Evolutionary conservation across 495 filamentous ascomycete species (phyloP).

Genomic region (Patellaria atrata): DNA sequence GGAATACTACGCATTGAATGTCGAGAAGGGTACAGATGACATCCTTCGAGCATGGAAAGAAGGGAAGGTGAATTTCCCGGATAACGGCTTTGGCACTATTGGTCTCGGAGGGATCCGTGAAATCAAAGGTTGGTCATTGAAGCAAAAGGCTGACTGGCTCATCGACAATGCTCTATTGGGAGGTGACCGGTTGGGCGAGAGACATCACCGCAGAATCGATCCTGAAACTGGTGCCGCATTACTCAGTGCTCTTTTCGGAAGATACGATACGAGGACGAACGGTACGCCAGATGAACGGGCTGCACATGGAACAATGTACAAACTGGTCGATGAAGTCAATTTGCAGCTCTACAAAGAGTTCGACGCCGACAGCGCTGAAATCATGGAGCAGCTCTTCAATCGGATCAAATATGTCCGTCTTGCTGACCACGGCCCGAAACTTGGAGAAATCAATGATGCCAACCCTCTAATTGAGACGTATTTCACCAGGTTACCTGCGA

Average conservation of each 20-base stretch:
- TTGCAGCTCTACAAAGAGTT: constrained; percentile 81
- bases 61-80: constrained; percentile 35
- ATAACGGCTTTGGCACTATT: constrained; percentile 29
- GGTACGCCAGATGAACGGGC: constrained; percentile 18
- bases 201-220: constrained; percentile 56
- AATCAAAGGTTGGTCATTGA: constrained; percentile 39
- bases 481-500: constrained; percentile 80
- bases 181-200: constrained; percentile 57
- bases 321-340: constrained; percentile 71
- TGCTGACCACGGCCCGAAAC: constrained; percentile 80
- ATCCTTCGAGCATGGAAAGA: constrained; percentile 57
- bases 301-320: constrained; percentile 23
- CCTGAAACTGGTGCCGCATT: constrained; percentile 54
- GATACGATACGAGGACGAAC: constrained; percentile 33
- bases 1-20: constrained; percentile 83
- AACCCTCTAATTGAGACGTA: constrained; percentile 88
- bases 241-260: constrained; percentile 53
- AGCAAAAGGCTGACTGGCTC: constrained; percentile 47
- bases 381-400: constrained; percentile 82
- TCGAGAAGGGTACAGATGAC: constrained; percentile 53
- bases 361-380: constrained; percentile 65
- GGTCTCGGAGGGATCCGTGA: constrained; percentile 39
- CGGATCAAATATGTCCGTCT: constrained; percentile 84
- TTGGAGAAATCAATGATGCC: constrained; percentile 59
- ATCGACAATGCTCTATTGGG: constrained; percentile 49